These are phyloP conservation scores for Ceratobasidium sp. DNA, from an alignment of 1,284 basidiomycete species.

Conservation along the genomic window DNA sequence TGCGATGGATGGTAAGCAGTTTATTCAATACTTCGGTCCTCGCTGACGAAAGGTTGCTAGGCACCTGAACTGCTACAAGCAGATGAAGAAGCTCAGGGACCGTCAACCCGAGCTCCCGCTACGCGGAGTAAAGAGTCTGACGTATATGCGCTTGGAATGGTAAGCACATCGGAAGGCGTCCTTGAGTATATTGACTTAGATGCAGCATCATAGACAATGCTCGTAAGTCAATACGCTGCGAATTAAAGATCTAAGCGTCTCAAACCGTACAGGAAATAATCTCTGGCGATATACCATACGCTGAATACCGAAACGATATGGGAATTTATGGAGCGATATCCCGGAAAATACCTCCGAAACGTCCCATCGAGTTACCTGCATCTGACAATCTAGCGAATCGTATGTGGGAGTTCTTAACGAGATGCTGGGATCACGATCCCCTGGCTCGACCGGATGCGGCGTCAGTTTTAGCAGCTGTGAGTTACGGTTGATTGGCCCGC, in stretches of 20 bases:
- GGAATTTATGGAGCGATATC: background rate
- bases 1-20: background rate
- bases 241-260: no score
- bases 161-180: no score
- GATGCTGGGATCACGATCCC: no score
- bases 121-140: background rate
- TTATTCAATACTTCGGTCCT: background rate
- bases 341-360: background rate
- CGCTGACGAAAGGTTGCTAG: background rate
- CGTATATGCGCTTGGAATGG: slow-evolving; percentile 3
- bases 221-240: background rate
- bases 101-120: background rate
- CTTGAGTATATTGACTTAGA: background rate
- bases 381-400: no score
- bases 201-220: background rate
- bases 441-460: no score
- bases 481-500: no score
- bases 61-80: background rate
- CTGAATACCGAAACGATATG: background rate
- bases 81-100: background rate
- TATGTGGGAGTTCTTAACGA: no score
- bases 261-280: slow-evolving; percentile 1
- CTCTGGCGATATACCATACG: background rate
- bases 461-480: no score
- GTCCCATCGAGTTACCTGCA: no score